Conservation (phyloP, 306 rosid species). For the Geum urbanum region DNA sequence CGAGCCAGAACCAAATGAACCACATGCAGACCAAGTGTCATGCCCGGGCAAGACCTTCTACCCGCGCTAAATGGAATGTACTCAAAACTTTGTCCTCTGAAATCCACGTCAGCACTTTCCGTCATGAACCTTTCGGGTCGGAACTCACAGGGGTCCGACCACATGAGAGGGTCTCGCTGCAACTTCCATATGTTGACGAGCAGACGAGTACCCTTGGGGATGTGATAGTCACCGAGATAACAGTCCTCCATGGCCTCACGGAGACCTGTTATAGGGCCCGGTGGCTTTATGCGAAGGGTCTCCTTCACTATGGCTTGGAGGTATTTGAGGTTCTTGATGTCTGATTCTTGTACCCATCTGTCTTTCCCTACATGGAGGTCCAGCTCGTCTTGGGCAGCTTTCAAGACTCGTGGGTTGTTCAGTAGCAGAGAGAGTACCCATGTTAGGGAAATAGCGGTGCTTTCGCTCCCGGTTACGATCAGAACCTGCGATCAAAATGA, state of each 20-base stretch:
- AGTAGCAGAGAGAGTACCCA: constrained; percentile 29
- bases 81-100: constrained; percentile 17
- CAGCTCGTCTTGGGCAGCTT: constrained; percentile 31
- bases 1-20: constrained; percentile 31
- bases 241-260: constrained; percentile 44
- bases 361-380: constrained; percentile 26
- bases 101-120: not conserved
- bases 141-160: constrained; percentile 29
- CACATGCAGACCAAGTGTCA: constrained; percentile 21
- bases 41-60: constrained; percentile 31
- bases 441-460: constrained; percentile 26
- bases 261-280: constrained; percentile 31
- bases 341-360: constrained; percentile 38
- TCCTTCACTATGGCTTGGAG: constrained; percentile 38
- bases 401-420: constrained; percentile 25
- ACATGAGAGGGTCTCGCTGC: constrained; percentile 31
- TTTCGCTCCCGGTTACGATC: constrained; percentile 22
- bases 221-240: not conserved
- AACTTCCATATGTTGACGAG: constrained; percentile 33
- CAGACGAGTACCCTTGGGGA: constrained; percentile 34
- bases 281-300: constrained; percentile 26
- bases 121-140: constrained; percentile 33
- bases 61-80: constrained; percentile 37
- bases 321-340: constrained; percentile 23
- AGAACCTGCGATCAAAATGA: constrained; percentile 18